These are phyloP conservation scores for Chlamydomonas asymmetrica DNA, from an alignment of 139 green algal genomes.

Conservation along the genomic window DNA sequence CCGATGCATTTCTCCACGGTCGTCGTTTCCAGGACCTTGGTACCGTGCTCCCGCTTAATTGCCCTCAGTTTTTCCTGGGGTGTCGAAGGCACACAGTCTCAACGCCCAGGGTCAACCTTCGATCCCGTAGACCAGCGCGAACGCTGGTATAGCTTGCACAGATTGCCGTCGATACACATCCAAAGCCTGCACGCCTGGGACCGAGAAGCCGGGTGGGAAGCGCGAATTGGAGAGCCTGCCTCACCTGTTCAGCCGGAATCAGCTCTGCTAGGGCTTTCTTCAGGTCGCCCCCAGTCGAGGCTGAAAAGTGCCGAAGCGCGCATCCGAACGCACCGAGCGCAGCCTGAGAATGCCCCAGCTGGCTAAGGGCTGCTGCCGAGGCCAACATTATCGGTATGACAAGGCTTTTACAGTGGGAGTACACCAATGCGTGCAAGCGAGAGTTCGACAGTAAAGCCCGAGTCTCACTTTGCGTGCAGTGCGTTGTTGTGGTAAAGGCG, in stretches of 20 bases:
- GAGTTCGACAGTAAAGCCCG: too few relatives aligned
- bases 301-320: background rate
- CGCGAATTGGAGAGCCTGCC: too few relatives aligned
- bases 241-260: constrained; percentile 74
- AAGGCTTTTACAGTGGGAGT: too few relatives aligned
- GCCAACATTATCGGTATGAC: constrained; percentile 15
- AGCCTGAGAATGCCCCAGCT: background rate
- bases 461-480: too few relatives aligned
- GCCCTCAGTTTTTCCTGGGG: constrained; percentile 81
- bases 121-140: background rate
- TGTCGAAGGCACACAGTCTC: background rate
- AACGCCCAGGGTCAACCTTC: background rate
- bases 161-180: background rate
- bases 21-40: constrained; percentile 78
- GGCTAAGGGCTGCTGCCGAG: background rate
- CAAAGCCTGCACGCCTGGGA: background rate
- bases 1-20: constrained; percentile 90
- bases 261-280: constrained; percentile 61
- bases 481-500: too few relatives aligned
- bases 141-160: too few relatives aligned
- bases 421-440: too few relatives aligned
- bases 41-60: constrained; percentile 80
- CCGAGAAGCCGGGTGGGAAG: background rate
- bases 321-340: background rate
- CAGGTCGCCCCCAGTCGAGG: constrained; percentile 31